Evolutionary conservation across 1,284 basidiomycete species (phyloP).

Genomic region (Sporisorium iseilematis-ciliati): DNA sequence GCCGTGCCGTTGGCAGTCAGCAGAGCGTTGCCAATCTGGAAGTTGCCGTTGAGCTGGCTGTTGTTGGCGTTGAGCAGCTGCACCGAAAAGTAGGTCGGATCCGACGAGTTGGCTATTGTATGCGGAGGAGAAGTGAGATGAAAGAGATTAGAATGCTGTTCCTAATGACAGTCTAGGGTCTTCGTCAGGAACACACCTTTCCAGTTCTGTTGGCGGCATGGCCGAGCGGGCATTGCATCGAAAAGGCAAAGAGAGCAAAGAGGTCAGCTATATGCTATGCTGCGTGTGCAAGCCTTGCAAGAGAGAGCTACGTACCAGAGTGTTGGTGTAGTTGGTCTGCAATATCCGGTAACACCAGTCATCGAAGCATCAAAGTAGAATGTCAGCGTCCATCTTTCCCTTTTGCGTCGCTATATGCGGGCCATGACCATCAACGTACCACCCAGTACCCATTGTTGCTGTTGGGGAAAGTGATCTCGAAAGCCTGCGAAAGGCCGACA

Average conservation of each 20-base stretch:
- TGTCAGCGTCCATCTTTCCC: neutral
- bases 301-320: conserved; percentile 18
- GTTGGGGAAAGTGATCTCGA: conserved; percentile 56
- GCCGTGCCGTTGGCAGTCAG: conserved; percentile 47
- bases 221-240: neutral
- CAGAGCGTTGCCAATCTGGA: conserved; percentile 57
- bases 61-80: conserved; percentile 54
- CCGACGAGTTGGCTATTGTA: conserved; percentile 49
- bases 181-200: conserved; percentile 22
- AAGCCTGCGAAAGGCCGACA: conserved; percentile 38
- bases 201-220: conserved; percentile 27
- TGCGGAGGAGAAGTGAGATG: neutral
- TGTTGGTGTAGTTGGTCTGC: conserved; percentile 56
- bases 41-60: conserved; percentile 56
- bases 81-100: conserved; percentile 47
- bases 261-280: conserved; percentile 2
- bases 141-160: neutral
- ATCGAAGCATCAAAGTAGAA: neutral
- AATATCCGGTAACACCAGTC: neutral
- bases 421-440: conserved; percentile 22
- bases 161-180: no score
- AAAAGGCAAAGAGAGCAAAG: neutral
- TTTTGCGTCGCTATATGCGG: neutral
- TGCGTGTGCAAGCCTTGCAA: no score
- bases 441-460: conserved; percentile 57